Conservation (phyloP, 2,329 filamentous ascomycete species). For the Aspergillus aculeatinus region DNA sequence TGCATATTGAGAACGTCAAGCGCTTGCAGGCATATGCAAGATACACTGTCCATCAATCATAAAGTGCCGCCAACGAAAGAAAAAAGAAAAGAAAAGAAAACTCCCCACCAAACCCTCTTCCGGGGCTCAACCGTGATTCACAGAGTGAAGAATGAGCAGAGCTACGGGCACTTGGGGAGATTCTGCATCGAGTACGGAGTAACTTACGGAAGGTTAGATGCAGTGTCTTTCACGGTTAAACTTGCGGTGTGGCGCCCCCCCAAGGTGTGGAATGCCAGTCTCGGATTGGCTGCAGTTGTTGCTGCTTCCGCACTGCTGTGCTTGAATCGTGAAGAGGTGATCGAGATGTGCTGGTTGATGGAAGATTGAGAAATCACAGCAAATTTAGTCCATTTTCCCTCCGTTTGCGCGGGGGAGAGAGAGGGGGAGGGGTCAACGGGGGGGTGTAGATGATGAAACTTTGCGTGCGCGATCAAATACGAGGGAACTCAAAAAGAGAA, state of each 20-base stretch:
- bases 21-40: not conserved
- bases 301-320: not conserved
- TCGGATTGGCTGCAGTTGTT: not conserved
- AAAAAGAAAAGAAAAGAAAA: too few species aligned
- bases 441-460: not conserved
- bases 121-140: not conserved
- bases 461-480: not conserved
- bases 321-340: too few species aligned
- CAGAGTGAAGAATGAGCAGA: not conserved
- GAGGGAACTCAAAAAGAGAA: not conserved
- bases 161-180: not conserved
- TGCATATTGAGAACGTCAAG: not conserved
- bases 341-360: not conserved
- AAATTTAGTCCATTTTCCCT: not conserved
- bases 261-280: not conserved
- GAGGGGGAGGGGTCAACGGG: not conserved
- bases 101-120: not conserved
- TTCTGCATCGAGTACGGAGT: too few species aligned
- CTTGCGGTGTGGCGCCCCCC: constrained; percentile 1
- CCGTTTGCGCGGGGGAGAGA: not conserved
- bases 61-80: too few species aligned
- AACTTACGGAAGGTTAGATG: not conserved
- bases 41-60: not conserved
- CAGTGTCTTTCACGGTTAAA: not conserved
- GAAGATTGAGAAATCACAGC: not conserved